Evolutionary conservation across 306 rosid species (phyloP), one percentile per base, ranked within the genome.

Genomic region (Hippophae tibetana): DNA sequence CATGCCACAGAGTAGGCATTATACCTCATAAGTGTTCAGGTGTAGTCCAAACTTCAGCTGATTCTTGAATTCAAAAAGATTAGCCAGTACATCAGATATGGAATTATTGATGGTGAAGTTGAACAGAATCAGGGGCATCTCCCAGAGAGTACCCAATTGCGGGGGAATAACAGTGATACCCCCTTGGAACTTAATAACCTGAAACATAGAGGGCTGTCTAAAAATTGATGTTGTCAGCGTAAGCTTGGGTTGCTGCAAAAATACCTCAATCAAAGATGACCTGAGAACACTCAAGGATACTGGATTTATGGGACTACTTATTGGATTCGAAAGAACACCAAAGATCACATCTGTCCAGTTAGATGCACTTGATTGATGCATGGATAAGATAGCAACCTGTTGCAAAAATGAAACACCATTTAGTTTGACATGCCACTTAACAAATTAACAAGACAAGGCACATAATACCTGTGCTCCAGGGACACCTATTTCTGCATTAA

Each of bases 311-410:
- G 82, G 80, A 78, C 56, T 68, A 61, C 70, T 74, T 62, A 76
- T 61, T n/a, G 93, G 89, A 69, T 78, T 82, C 13, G 95, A 75
- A 68, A 87, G 86, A 81, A 82, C 75, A 51, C 96, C 98, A 48
- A 92, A 81, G 59, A 78, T 87, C 68, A 87, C 93, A 7, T 67
- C 74, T 40, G 89, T 85, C 71, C 67, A 65, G 77, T 83, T 73
- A 70, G 84, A 78, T 50, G 64, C 73, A 67, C 67, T 78, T 57
- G 64, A 47, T 69, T 68, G 81, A 55, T 85, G 89, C 89, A 87
- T 81, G 57, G 96, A 92, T 69, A 87, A 71, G 62, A 87, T 27
- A 66, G 81, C 85, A 57, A 92, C 93, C 98, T 92, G 88, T 65
- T 60, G 72, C 46, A 43, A 5, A 45, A 43, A 62, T 13, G 8